Base-by-base conservation (phyloP, 1,139 yeast species). In the Yamadazyma blattariae region DNA sequence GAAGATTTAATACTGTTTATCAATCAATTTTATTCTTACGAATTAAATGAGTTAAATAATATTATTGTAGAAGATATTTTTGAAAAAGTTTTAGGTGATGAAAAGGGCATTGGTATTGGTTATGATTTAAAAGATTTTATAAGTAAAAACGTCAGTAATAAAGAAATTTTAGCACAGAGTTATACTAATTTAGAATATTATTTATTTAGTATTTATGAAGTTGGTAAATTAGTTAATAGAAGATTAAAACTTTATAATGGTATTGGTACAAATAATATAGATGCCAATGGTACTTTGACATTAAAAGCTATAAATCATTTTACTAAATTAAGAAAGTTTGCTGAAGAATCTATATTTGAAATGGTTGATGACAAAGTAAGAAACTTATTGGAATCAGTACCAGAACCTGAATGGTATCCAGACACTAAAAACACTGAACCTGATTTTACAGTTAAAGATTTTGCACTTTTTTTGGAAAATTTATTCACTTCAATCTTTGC, bases 151-250 rank as follows among this genome's bases (percentile, higher is more conserved):
- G 73, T 86, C 2, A 78, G 82, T 20, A 84, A 89, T 41, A 85
- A 95, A 55, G 98, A 92, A 58, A 89, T 89, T 45, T 77, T 89
- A 29, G 86, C 96, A 0, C 97, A 92, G 60, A 87, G 88, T 47
- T 71, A 86, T 46, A 82, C 94, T 39, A 89, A 92, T 55, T 67
- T 90, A 50, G 97, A 92, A 51, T 88, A 87, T 58, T 90, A 90
- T 56, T 72, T 84, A 40, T 65, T 67, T 57, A 76, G 83, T 42
- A 70, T 78, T 38, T 66, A 72, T 42, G 82, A 79, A 52, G 64
- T 80, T 37, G 81, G 80, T 6, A 65, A 62, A 32, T 49, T 71
- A 41, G 59, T 70, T 22, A 71, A 70, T 41, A 51, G 63, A 25
- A 58, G 64, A 32, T 61, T 72, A 36, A 54, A 71, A 35, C 58